phyloP scores from a whole-genome alignment of 2,329 filamentous ascomycete genomes.

The Aspergillus viridinutans region DNA sequence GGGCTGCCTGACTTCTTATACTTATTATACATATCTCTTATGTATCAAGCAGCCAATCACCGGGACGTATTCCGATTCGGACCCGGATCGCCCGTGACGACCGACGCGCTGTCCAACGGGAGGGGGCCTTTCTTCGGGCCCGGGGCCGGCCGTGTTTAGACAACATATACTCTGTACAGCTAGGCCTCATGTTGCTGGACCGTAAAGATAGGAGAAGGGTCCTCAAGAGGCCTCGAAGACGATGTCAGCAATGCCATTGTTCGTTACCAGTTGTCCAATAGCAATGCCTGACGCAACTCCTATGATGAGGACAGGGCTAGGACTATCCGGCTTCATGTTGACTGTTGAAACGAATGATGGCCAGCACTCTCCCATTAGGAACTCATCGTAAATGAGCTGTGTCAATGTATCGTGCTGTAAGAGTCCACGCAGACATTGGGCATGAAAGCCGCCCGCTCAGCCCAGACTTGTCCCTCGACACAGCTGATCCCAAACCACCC shows the following conservation, averaged over 20 bases:
- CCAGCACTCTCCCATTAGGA: not conserved
- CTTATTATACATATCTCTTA: no score
- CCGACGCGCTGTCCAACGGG: not conserved
- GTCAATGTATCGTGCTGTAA: not conserved
- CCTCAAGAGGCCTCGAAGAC: slow-evolving; percentile 6
- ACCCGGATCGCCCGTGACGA: not conserved
- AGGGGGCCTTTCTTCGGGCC: not conserved
- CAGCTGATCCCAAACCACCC: not conserved
- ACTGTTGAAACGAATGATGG: not conserved
- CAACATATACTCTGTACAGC: no score
- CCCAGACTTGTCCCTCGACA: not conserved
- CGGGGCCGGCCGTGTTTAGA: not conserved
- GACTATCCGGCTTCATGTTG: not conserved
- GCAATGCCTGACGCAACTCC: slow-evolving; percentile 1
- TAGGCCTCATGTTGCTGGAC: no score
- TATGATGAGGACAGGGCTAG: not conserved
- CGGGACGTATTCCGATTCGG: not conserved
- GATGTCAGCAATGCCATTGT: slow-evolving; percentile 5
- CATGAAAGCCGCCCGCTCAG: not conserved
- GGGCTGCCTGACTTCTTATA: no score
- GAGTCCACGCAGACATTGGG: no score
- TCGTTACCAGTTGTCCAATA: slow-evolving; percentile 5
- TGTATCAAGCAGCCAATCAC: not conserved
- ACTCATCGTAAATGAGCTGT: not conserved
- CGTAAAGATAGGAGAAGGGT: not conserved